These are phyloP conservation scores for Senecio squalidus DNA, from an alignment of 140 eudicot genomes.

Conservation along the genomic window DNA sequence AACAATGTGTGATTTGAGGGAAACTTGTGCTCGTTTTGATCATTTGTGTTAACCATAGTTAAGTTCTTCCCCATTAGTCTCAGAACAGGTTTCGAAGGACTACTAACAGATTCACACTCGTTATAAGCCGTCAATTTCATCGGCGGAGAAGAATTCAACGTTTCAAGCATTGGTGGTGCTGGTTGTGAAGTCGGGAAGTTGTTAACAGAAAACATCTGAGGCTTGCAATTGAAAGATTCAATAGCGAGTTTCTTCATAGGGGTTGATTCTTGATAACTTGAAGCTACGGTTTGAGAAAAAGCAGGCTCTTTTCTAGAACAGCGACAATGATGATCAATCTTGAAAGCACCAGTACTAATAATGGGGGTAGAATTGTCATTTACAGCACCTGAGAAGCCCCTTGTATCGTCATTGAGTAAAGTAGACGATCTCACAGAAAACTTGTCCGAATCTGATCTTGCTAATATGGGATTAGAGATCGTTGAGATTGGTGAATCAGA, in stretches of 20 bases:
- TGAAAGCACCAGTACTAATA: conserved; percentile 4
- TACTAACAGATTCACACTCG: no score
- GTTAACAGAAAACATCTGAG: conserved; percentile 19
- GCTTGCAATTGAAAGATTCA: conserved; percentile 8
- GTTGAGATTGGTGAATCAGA: conserved; percentile 53
- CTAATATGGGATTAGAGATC: conserved; percentile 32
- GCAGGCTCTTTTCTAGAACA: conserved; percentile 44
- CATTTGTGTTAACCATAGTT: conserved; percentile 51
- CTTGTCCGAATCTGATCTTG: conserved; percentile 33
- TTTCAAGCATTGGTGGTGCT: not conserved
- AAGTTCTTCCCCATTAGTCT: conserved; percentile 75
- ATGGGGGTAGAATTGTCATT: not conserved
- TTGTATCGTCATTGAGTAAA: not conserved
- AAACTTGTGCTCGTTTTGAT: no score
- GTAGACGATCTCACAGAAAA: conserved; percentile 8
- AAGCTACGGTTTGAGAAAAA: conserved; percentile 21
- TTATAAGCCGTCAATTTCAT: no score
- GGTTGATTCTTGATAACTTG: conserved; percentile 32
- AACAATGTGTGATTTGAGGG: conserved; percentile 7
- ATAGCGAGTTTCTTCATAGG: conserved; percentile 4
- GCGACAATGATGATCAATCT: conserved; percentile 36
- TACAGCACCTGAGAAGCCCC: not conserved
- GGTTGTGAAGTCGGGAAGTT: conserved; percentile 10
- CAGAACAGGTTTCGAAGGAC: conserved; percentile 47
- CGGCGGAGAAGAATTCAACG: not conserved